These are phyloP conservation scores for Actinidia arguta DNA, from an alignment of 179 eudicot species.

Conservation along the genomic window DNA sequence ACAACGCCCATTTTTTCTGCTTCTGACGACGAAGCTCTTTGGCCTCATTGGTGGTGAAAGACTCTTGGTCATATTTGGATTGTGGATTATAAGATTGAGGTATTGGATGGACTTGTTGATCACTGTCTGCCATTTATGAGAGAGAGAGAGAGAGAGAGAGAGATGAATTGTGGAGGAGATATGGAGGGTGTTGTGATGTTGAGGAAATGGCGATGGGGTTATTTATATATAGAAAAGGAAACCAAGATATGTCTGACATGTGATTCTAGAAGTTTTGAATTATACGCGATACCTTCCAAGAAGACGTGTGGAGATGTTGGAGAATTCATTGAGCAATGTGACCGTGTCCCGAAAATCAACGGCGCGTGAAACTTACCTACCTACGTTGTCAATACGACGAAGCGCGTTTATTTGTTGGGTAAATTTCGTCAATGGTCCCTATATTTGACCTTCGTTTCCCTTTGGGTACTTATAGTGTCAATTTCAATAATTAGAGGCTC, in stretches of 20 bases:
- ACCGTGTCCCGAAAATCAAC: not conserved
- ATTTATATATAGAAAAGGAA: not conserved
- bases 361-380: not conserved
- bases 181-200: not conserved
- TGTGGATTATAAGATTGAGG: not conserved
- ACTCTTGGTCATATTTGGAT: not conserved
- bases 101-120: not conserved
- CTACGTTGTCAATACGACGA: not conserved
- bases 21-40: conserved; percentile 1
- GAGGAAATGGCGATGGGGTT: not conserved
- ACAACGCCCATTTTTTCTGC: conserved; percentile 14
- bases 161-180: not conserved
- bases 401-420: not conserved
- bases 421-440: too few species aligned
- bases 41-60: not conserved
- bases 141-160: not conserved
- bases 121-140: conserved; percentile 9
- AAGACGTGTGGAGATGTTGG: too few species aligned
- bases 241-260: not conserved
- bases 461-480: too few species aligned
- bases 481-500: too few species aligned
- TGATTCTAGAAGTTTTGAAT: not conserved
- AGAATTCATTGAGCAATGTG: not conserved
- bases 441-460: too few species aligned
- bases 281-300: too few species aligned